Percentiles rank a stretch among this genome's conserved stretches.
Evolutionary conservation across 1,284 basidiomycete species (phyloP).

Genomic region (Trichosporon inkin): DNA sequence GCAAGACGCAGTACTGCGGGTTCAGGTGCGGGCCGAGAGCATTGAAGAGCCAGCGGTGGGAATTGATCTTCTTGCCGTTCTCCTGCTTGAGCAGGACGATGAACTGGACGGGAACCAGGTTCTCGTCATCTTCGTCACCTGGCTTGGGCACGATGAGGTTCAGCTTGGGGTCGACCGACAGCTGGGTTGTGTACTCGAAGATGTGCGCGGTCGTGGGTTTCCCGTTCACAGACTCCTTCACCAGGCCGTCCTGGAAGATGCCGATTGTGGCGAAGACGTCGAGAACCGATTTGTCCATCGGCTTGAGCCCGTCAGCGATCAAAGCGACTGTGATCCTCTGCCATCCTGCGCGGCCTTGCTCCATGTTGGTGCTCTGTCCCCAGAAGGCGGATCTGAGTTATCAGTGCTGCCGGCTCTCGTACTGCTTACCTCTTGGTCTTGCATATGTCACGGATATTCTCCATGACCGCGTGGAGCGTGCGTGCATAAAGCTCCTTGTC

Average conservation of each 20-base stretch:
- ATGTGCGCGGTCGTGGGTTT: constrained; percentile 90
- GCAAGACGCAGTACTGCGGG: constrained; percentile 83
- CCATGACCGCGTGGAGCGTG: constrained; percentile 91
- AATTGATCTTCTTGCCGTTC: constrained; percentile 97
- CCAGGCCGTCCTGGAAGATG: constrained; percentile 88
- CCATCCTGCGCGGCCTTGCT: constrained; percentile 86
- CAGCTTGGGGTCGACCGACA: constrained; percentile 84
- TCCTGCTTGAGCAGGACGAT: constrained; percentile 93
- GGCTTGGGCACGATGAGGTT: constrained; percentile 84
- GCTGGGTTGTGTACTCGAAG: constrained; percentile 88
- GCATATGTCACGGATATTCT: constrained; percentile 97
- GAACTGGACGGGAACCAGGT: constrained; percentile 88
- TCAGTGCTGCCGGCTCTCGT: not conserved
- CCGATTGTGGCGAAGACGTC: constrained; percentile 83
- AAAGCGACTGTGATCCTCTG: constrained; percentile 84
- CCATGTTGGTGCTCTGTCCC: constrained; percentile 63
- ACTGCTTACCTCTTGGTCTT: constrained; percentile 66
- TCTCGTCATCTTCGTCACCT: constrained; percentile 68
- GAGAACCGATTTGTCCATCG: constrained; percentile 92
- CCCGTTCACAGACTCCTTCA: constrained; percentile 86
- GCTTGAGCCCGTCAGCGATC: constrained; percentile 88
- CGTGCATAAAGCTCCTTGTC: constrained; percentile 91
- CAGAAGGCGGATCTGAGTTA: constrained; percentile 71
- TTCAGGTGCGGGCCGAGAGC: constrained; percentile 81
- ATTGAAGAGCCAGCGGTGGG: constrained; percentile 89